Evolutionary conservation across 345 rosid species (phyloP), one percentile per base, ranked within the genome.

Genomic region (Clarkia xantiana): DNA sequence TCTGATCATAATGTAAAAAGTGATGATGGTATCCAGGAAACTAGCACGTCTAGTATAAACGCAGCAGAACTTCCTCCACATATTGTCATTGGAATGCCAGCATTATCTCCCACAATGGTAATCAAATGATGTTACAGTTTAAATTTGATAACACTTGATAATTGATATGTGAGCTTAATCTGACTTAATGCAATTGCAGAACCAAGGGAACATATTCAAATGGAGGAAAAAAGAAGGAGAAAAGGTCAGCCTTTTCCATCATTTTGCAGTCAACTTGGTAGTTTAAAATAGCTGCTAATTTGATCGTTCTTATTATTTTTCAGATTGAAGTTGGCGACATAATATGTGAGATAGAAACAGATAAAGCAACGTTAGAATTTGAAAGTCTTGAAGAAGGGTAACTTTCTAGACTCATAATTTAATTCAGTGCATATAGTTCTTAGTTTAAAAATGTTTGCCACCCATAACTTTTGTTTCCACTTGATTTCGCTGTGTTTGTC

Each of bases 271-370:
- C 45, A 42, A 20, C 36, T 47, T 23, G 23, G 53, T 16, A 9
- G 53, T 47, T 40, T 16, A 43, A 34, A 17, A 36, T 54, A 25
- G 18, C 48, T 50, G 41, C n/a, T 46, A 45, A 41, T 44, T 53
- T 49, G 46, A 25, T 8, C 64, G 49, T 43, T 48, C n/a, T 65
- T 29, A 55, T 61, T 41, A n/a, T 57, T 59, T 59, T 49, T 68
- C 94, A 90, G 97, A 86, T 90, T 68, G 97, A 83, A 74, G 94
- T 86, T 60, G 97, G 96, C 13, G 96, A 90, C 63, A 71, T 90
- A 53, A 74, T 90, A 56, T 85, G 97, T 70, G 95, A 90, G 82
- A 90, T 86, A 68, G 94, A 90, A 87, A 86, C 95, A 10, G 97
- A 90, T 70, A 90, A 90, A 74, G 96, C 97, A 2, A 90, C 97